phyloP scores from a whole-genome alignment of 306 rosid genomes.

The Purshia tridentata region DNA sequence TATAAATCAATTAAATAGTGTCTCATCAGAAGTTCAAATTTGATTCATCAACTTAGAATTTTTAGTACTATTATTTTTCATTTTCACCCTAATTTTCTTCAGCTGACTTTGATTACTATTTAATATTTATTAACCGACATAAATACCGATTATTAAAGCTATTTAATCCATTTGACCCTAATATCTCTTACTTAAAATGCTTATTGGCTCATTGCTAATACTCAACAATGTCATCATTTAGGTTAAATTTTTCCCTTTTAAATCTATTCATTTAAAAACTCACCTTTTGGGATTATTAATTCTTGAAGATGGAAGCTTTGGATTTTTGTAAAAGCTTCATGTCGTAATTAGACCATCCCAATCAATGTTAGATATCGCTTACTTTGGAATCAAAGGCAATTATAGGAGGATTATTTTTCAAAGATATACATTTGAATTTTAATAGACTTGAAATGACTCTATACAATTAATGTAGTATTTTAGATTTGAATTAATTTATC shows the following conservation, averaged over 20 bases:
- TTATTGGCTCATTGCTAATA: background rate
- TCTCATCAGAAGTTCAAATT: no score
- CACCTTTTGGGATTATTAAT: background rate
- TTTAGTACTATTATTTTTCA: background rate
- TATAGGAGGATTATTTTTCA: no score
- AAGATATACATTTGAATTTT: no score
- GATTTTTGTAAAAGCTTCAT: background rate
- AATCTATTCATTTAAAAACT: no score
- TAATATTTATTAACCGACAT: slow-evolving; percentile 23
- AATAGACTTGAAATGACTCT: no score
- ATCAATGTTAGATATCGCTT: no score
- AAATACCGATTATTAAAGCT: slow-evolving; percentile 14
- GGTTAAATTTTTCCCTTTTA: background rate
- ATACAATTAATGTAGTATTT: no score
- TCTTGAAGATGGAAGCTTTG: background rate
- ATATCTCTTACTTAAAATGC: background rate
- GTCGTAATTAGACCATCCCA: background rate
- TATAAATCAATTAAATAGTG: no score
- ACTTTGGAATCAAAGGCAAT: no score
- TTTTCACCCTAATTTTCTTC: background rate
- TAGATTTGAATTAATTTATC: no score
- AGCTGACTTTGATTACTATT: slow-evolving; percentile 10
- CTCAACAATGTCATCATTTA: background rate
- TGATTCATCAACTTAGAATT: no score
- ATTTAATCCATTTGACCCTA: background rate